These are phyloP conservation scores for Filosporella fistucella DNA, from an alignment of 495 filamentous ascomycete genomes.

Conservation along the genomic window DNA sequence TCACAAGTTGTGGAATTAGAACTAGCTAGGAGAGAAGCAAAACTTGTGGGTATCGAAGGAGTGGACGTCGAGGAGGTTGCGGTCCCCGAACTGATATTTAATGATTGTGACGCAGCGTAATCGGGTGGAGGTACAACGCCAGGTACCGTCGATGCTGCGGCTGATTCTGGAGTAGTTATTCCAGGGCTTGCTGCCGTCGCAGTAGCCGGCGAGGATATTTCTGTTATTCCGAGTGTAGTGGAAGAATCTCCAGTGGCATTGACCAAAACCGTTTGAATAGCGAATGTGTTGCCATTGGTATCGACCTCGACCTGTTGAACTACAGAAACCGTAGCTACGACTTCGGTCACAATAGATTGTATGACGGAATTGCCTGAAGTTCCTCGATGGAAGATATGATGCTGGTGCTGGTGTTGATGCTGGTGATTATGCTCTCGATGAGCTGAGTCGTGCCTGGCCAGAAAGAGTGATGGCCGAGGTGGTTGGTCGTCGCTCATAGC, in stretches of 20 bases:
- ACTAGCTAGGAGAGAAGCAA: slow-evolving; percentile 34
- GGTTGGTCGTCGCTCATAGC: slow-evolving; percentile 13
- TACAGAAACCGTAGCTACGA: slow-evolving; percentile 44
- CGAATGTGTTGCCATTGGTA: slow-evolving; percentile 32
- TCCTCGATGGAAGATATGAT: slow-evolving; percentile 8
- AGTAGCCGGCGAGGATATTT: not conserved
- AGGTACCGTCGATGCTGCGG: slow-evolving; percentile 16
- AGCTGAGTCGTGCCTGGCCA: slow-evolving; percentile 19
- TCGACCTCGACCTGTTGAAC: slow-evolving; percentile 42
- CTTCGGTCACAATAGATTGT: slow-evolving; percentile 27
- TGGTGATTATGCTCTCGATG: slow-evolving; percentile 22
- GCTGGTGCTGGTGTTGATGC: too few species aligned
- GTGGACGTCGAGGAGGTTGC: slow-evolving; percentile 47
- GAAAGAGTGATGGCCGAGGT: slow-evolving; percentile 24
- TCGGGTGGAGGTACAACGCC: not conserved
- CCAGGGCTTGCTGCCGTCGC: not conserved
- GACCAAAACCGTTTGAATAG: slow-evolving; percentile 16
- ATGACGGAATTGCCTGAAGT: not conserved
- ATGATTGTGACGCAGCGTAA: slow-evolving; percentile 12
- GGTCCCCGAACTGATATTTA: slow-evolving; percentile 23
- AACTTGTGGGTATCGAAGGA: slow-evolving; percentile 40
- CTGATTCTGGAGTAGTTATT: slow-evolving; percentile 27
- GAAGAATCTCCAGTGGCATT: slow-evolving; percentile 1
- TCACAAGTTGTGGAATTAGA: slow-evolving; percentile 40
- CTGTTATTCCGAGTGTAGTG: not conserved